Base-by-base conservation (phyloP, 2,329 filamentous ascomycete species). In the Fusarium transvaalense region DNA sequence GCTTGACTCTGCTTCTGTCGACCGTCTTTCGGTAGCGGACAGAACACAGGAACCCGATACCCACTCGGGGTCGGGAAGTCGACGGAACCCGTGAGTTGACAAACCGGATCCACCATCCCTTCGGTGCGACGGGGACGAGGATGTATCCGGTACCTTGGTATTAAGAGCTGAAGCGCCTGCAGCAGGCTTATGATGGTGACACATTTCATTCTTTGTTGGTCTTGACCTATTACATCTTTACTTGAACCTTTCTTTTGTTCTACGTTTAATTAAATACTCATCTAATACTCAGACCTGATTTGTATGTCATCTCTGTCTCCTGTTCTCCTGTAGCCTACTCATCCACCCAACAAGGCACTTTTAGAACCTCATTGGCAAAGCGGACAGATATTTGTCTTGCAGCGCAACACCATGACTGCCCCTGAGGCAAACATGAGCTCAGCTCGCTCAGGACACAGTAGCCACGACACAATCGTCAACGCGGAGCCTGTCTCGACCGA, bases 401-500 rank as follows among this genome's bases (percentile, higher is more conserved):
- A 48, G 17, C 17, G 6, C 4, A 15, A 6, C 32, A 56, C 34
- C 29, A 70, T 70, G 67, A 51, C 67, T 55, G 56, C 51, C 10
- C 51, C 47, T 15, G 58, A 67, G 25, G 46, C 54, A 47, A 48
- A 59, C 42, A 46, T 55, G 38, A 59, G 52, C 43, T 48, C 64
- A 23, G 32, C 52, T 17, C 59, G 55, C 51, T 70, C 67, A 38
- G 25, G 53, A 13, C 55, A 58, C 42, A 66, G 67, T 45, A 70
- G 67, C 35, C 66, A 61, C 48, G 67, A 70, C 5, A 70, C 67
- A 19, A 55, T 68, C 14, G 67, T 70, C 45, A 54, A 65, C 35
- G 51, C 38, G 23, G 67, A 70, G 5, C 45, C 23, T 14, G 52
- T 55, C 14, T 19, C 38, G 10, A 48, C 31, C 66, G 66, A 69